phyloP scores from a whole-genome alignment of 768 basidiomycete species.

The Boletus patriciae region DNA sequence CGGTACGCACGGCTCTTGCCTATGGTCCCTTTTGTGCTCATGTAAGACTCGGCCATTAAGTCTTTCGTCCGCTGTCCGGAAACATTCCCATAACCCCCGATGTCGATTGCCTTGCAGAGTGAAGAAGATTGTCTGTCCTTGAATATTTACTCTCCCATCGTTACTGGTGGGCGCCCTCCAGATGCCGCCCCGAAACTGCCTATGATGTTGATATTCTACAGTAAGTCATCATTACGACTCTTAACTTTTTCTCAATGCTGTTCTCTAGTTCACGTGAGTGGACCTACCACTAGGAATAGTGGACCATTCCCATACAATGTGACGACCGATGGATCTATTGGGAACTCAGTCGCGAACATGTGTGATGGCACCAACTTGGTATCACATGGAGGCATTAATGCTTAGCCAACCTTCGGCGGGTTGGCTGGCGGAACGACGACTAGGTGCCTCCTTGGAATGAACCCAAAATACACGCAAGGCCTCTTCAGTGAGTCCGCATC shows the following conservation, averaged over 20 bases:
- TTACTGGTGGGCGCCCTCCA: not conserved
- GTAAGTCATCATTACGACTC: not conserved
- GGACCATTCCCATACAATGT: constrained; percentile 22
- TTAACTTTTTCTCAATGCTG: not conserved
- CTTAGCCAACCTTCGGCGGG: constrained; percentile 19
- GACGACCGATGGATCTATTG: constrained; percentile 21
- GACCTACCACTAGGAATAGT: constrained; percentile 14
- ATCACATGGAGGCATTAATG: constrained; percentile 22
- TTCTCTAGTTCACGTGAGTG: constrained; percentile 20
- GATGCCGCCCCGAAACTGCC: constrained; percentile 11
- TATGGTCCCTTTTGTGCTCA: constrained; percentile 23
- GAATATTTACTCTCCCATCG: constrained; percentile 20
- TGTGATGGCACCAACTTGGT: constrained; percentile 27
- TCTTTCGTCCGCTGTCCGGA: not conserved
- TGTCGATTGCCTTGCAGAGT: not conserved
- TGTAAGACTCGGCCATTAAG: not conserved
- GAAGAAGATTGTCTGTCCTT: constrained; percentile 23
- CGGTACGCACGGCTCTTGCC: not conserved
- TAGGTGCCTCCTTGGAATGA: constrained; percentile 14
- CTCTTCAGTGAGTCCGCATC: constrained; percentile 15
- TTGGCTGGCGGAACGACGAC: constrained; percentile 22
- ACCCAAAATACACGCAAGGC: constrained; percentile 18
- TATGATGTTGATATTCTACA: constrained; percentile 25
- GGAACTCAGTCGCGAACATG: constrained; percentile 19
- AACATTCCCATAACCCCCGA: constrained; percentile 10